Evolutionary conservation across 2,329 filamentous ascomycete genomes (phyloP), one percentile per base, ranked within the genome.

Genomic region (Chaetomium olivaceum): DNA sequence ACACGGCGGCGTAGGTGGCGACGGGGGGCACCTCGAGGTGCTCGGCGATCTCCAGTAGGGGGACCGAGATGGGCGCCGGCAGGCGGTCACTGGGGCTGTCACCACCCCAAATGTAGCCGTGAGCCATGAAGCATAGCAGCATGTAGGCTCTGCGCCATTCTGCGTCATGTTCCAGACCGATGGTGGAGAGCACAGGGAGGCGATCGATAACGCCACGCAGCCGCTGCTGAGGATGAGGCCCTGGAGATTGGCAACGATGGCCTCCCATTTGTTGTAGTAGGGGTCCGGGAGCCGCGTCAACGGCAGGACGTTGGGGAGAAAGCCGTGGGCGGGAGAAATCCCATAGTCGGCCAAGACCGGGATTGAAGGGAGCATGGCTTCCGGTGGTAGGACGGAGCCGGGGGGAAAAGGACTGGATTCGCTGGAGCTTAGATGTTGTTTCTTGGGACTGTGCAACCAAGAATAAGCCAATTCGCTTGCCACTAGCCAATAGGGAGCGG

Each of bases 191-290:
- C 62, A 96, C 83, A 8, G 94, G 93, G 67, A 99, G 84, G 54
- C 85, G 83, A 71, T 97, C 89, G 66, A 98, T 86, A 67, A 93
- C 87, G 59, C 88, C 85, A 55, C 92, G 89, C 69, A 99, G 82
- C 67, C 93, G 89, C 76, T 92, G 78, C 89, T 96, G 64, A 97
- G 84, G 60, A 98, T 88, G 66, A 98, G 82, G 14, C 89, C 88
- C 79, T 97, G 95, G 33, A 99, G 83, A 74, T 97, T 97, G 71
- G 89, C 86, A 39, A 90, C 87, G 58, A 97, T 85, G 55, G 90
- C 87, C 80, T 99, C 95, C 95, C 95, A 99, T 75, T 92, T 92
- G 77, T 91, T 89, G 79, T 98, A 99, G 81, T 97, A 98, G 2
- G 90, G 86, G 74, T 97, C 91, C 11, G 93, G 91, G 16, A 99